Conservation (phyloP, 2,329 filamentous ascomycete species). For the Bipolaris gigantea region DNA sequence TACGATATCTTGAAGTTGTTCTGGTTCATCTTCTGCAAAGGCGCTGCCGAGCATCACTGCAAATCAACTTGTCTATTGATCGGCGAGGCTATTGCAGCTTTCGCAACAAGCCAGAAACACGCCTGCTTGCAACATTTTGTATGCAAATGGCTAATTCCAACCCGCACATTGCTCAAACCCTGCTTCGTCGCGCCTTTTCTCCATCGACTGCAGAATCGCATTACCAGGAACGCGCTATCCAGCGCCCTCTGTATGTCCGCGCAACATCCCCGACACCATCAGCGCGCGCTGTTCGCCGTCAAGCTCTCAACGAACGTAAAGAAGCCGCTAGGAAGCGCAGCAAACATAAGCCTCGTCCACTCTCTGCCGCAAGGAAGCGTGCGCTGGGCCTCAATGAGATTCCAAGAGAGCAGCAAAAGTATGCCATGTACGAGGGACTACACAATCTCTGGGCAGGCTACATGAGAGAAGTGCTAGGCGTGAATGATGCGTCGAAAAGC, state of each 20-base stretch:
- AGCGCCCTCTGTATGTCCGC: constrained; percentile 77
- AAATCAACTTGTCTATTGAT: not conserved
- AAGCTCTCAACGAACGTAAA: constrained; percentile 56
- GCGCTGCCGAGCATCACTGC: not conserved
- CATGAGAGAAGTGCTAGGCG: constrained; percentile 76
- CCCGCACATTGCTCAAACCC: constrained; percentile 48
- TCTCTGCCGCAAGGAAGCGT: constrained; percentile 80
- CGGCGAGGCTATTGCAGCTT: not conserved
- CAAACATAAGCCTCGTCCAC: constrained; percentile 63
- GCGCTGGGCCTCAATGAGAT: constrained; percentile 73
- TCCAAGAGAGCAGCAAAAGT: constrained; percentile 68
- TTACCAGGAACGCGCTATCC: constrained; percentile 79
- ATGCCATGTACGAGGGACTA: constrained; percentile 75
- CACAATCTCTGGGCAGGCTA: constrained; percentile 82
- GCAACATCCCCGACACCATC: constrained; percentile 68
- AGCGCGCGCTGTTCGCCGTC: constrained; percentile 46
- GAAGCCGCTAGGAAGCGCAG: constrained; percentile 26
- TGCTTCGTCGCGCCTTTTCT: constrained; percentile 79
- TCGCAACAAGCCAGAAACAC: not conserved
- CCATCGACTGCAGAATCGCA: constrained; percentile 70
- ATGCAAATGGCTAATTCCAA: constrained; percentile 26
- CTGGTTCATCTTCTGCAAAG: not conserved
- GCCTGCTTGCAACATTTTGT: not conserved
- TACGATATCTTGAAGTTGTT: not conserved
- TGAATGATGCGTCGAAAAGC: constrained; percentile 46